Conservation (phyloP, 768 basidiomycete genomes). For the Hygrophorus russula region DNA sequence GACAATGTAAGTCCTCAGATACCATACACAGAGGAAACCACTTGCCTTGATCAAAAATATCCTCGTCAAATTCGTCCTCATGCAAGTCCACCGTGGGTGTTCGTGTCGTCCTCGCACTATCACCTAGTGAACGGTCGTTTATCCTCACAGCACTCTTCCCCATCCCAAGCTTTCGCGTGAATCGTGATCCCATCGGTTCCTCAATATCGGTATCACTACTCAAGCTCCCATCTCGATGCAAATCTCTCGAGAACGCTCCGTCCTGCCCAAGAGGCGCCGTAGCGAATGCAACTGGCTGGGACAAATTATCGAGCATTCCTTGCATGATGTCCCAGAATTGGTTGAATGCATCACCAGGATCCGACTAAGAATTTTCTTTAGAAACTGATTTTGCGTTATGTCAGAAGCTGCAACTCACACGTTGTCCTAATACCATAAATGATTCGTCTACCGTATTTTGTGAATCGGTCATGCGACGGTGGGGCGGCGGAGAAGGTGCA, state of each 20-base stretch:
- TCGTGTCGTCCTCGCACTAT: not conserved
- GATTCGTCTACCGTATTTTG: conserved; percentile 72
- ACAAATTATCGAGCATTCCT: conserved; percentile 77
- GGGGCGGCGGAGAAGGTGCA: conserved; percentile 33
- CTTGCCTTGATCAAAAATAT: conserved; percentile 55
- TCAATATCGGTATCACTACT: conserved; percentile 63
- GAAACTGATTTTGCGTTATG: not conserved
- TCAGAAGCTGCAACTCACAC: conserved; percentile 30
- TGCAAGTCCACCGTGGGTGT: conserved; percentile 5
- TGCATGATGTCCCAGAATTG: conserved; percentile 86
- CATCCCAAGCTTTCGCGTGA: conserved; percentile 42
- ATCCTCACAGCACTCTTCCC: conserved; percentile 2
- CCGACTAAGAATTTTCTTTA: conserved; percentile 52
- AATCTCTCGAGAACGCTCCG: conserved; percentile 12
- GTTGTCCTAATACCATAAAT: conserved; percentile 77
- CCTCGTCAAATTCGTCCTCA: conserved; percentile 49
- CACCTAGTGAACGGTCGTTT: not conserved
- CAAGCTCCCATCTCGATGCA: conserved; percentile 37
- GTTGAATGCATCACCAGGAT: conserved; percentile 80
- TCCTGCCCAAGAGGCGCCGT: conserved; percentile 56
- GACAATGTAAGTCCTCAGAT: not conserved
- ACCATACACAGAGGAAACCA: conserved; percentile 1
- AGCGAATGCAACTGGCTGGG: conserved; percentile 76
- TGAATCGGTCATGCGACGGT: conserved; percentile 38
- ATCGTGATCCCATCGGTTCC: conserved; percentile 46